phyloP scores from a whole-genome alignment of 176 grass and related monocot genomes.

The Microstegium vimineum region DNA sequence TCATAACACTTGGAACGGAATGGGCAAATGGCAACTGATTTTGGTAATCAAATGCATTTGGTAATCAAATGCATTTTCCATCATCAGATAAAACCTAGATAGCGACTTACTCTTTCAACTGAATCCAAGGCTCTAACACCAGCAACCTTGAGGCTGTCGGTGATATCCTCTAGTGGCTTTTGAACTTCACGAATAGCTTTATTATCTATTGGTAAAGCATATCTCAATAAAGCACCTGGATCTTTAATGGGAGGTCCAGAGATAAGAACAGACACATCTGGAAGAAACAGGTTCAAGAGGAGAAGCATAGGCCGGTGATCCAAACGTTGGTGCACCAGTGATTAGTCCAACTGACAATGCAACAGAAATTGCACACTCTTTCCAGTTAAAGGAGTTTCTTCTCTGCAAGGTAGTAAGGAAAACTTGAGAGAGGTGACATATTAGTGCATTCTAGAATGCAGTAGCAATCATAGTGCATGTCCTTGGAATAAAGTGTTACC shows the following conservation, averaged over 20 bases:
- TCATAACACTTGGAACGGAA: background rate
- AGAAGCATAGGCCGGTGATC: slow-evolving; percentile 47
- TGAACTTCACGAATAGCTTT: slow-evolving; percentile 92
- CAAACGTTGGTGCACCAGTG: slow-evolving; percentile 39
- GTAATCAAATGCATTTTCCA: background rate
- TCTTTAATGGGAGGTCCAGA: slow-evolving; percentile 85
- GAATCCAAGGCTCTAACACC: slow-evolving; percentile 90
- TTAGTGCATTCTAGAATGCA: background rate
- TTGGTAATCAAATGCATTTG: background rate
- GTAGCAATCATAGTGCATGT: background rate
- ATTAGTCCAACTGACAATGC: slow-evolving; percentile 74
- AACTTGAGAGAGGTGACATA: background rate
- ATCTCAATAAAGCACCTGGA: slow-evolving; percentile 70
- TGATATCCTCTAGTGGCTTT: slow-evolving; percentile 87
- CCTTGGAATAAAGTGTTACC: background rate
- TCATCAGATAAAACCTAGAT: background rate
- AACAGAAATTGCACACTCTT: slow-evolving; percentile 70
- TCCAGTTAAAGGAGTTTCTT: slow-evolving; percentile 53
- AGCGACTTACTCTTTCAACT: slow-evolving; percentile 77
- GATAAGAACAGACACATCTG: slow-evolving; percentile 88
- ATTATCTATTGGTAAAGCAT: slow-evolving; percentile 84
- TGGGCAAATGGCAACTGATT: background rate
- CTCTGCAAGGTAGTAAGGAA: slow-evolving; percentile 48
- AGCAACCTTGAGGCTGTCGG: slow-evolving; percentile 80
- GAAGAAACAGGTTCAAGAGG: slow-evolving; percentile 49